Percentiles rank a stretch among this genome's conserved stretches.
These are phyloP conservation scores for Tricholoma hemisulphureum DNA, from an alignment of 768 basidiomycete species.

Conservation along the genomic window DNA sequence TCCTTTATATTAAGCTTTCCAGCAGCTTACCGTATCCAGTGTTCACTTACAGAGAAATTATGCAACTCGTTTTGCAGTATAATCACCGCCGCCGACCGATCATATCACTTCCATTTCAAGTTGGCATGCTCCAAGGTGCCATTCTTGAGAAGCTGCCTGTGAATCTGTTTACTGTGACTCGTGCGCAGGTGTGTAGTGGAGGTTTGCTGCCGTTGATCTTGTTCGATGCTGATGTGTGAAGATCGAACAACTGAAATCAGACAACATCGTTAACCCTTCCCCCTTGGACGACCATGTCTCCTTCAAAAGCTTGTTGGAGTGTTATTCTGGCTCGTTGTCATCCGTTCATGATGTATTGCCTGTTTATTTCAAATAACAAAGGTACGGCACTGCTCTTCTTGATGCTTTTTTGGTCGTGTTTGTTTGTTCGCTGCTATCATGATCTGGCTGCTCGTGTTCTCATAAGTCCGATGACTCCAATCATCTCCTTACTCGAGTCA, in stretches of 20 bases:
- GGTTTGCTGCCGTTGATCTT: conserved; percentile 1
- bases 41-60: conserved; percentile 64
- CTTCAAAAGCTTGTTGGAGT: conserved; percentile 39
- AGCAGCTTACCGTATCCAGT: conserved; percentile 37
- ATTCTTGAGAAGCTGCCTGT: conserved; percentile 62
- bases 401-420: neutral
- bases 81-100: conserved; percentile 54
- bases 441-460: neutral
- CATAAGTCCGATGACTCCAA: neutral
- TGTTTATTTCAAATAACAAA: conserved; percentile 39
- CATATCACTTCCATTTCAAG: conserved; percentile 58
- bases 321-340: conserved; percentile 40
- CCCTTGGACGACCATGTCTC: conserved; percentile 28
- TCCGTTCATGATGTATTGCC: conserved; percentile 56
- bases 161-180: conserved; percentile 67
- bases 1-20: neutral
- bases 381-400: neutral
- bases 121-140: conserved; percentile 65
- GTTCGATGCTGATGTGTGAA: conserved; percentile 21
- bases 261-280: conserved; percentile 50
- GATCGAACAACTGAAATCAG: conserved; percentile 60
- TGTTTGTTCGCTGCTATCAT: neutral
- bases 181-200: conserved; percentile 51
- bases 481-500: too few relatives aligned
- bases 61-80: conserved; percentile 59